Conservation (phyloP, 2,329 filamentous ascomycete species). For the Capronia americana region DNA sequence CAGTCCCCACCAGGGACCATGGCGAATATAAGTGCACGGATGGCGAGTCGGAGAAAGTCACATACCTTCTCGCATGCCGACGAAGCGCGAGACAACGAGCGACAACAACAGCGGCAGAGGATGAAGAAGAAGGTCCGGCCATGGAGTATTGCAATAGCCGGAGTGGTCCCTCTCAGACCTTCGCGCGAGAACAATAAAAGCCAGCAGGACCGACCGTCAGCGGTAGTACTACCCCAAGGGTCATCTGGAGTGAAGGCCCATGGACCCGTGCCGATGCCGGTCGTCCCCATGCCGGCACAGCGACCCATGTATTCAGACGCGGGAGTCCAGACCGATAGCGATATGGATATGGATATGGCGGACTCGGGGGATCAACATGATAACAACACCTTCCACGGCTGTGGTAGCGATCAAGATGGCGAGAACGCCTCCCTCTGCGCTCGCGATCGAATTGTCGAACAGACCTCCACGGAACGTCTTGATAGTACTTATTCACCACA, state of each 20-base stretch:
- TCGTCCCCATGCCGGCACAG: neutral
- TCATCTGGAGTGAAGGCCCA: neutral
- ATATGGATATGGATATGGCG: neutral
- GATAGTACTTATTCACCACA: neutral
- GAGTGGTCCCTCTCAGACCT: neutral
- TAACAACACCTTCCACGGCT: neutral
- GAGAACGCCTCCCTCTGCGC: too few relatives aligned
- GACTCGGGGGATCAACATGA: too few relatives aligned
- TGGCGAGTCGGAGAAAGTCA: slow-evolving; percentile 20
- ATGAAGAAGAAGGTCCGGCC: slow-evolving; percentile 21
- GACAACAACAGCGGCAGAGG: slow-evolving; percentile 1
- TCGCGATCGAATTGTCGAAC: too few relatives aligned
- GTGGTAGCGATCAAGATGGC: neutral
- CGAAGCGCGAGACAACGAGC: neutral
- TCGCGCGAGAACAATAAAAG: slow-evolving; percentile 1
- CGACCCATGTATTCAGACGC: slow-evolving; percentile 20
- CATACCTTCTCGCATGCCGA: slow-evolving; percentile 24
- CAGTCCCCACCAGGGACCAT: slow-evolving; percentile 4
- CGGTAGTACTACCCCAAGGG: neutral
- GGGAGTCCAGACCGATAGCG: slow-evolving; percentile 26
- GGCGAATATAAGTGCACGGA: neutral
- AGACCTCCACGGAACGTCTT: too few relatives aligned
- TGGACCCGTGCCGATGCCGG: too few relatives aligned
- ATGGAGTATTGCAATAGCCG: slow-evolving; percentile 24
- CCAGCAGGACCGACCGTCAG: neutral